A percentile compares a stretch with the other conserved stretches of the same genome.
phyloP scores from a whole-genome alignment of 305 asterid species.

The Fraxinus velutina region DNA sequence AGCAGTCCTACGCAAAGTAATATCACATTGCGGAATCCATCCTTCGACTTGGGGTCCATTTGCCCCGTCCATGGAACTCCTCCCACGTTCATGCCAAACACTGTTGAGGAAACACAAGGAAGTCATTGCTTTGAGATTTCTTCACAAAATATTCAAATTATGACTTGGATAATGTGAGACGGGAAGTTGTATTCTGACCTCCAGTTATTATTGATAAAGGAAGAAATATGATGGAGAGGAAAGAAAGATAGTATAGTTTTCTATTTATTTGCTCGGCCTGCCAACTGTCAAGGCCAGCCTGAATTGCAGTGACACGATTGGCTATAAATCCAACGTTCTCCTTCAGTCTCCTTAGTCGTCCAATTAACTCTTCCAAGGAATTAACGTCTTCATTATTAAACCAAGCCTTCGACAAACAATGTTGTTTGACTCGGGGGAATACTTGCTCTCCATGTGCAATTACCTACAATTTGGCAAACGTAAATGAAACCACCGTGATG shows the following conservation, averaged over 20 bases:
- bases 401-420: constrained; percentile 85
- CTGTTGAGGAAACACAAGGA: constrained; percentile 32
- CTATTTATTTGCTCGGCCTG: constrained; percentile 89
- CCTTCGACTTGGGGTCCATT: constrained; percentile 48
- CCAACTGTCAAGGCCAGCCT: constrained; percentile 94
- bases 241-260: constrained; percentile 84
- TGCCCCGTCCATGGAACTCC: constrained; percentile 97
- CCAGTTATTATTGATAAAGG: constrained; percentile 88
- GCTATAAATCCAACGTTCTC: constrained; percentile 90
- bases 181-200: constrained; percentile 41
- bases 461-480: constrained; percentile 45
- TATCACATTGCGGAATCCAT: constrained; percentile 77
- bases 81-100: constrained; percentile 96
- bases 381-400: constrained; percentile 63
- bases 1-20: constrained; percentile 56
- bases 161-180: neutral
- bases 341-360: constrained; percentile 76
- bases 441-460: constrained; percentile 91
- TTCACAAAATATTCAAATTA: neutral
- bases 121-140: neutral
- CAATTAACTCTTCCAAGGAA: constrained; percentile 78
- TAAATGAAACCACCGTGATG: neutral
- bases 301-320: constrained; percentile 86
- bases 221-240: constrained; percentile 86
- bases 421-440: constrained; percentile 83